These are phyloP conservation scores for Rhizopus delemar DNA, from an alignment of 371 early-diverging fungal species.

Conservation along the genomic window DNA sequence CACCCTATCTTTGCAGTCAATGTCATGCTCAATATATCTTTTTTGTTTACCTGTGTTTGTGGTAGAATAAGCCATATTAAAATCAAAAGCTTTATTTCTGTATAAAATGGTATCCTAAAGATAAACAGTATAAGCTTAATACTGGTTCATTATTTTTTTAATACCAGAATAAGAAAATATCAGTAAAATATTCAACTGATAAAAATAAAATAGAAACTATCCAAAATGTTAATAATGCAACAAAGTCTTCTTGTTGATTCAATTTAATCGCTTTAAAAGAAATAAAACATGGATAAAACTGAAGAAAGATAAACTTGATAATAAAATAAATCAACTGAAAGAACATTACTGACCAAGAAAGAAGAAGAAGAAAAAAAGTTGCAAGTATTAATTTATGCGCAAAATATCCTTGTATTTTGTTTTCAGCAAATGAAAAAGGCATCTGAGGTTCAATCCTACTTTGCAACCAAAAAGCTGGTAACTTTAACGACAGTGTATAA, in stretches of 20 bases:
- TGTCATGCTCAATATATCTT: not conserved
- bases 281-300: slow-evolving; percentile 48
- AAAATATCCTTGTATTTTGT: too few species aligned
- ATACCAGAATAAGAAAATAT: slow-evolving; percentile 50
- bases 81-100: slow-evolving; percentile 36
- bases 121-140: slow-evolving; percentile 1
- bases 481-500: too few species aligned
- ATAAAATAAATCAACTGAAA: slow-evolving; percentile 34
- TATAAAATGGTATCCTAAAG: slow-evolving; percentile 49
- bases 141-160: not conserved
- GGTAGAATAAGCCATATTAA: slow-evolving; percentile 50
- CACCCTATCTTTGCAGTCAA: slow-evolving; percentile 13
- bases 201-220: slow-evolving; percentile 42
- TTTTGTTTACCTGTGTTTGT: slow-evolving; percentile 40
- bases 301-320: slow-evolving; percentile 37
- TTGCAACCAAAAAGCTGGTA: too few species aligned
- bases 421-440: too few species aligned
- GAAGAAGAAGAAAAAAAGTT: not conserved
- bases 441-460: too few species aligned
- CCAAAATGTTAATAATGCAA: slow-evolving; percentile 50
- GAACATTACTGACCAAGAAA: not conserved
- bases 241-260: slow-evolving; percentile 33
- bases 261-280: slow-evolving; percentile 44
- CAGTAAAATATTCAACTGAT: slow-evolving; percentile 40
- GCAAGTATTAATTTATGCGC: too few species aligned